Base-by-base conservation (phyloP, 331 rosid genomes). In the Prunus yedoensis region DNA sequence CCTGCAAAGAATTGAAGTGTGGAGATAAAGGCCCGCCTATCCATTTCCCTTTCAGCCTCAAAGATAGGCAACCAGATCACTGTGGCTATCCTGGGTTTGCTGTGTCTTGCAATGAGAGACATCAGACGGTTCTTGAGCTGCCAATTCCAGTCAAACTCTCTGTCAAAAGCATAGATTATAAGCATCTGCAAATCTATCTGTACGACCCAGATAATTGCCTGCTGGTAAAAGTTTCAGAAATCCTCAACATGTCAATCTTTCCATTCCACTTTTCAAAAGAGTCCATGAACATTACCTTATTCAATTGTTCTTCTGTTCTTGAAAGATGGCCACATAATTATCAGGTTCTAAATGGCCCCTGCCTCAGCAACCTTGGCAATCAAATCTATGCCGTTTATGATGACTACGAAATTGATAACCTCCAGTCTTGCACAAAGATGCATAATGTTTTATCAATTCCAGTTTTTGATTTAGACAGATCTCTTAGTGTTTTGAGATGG, bases 61-160 rank as follows among this genome's bases (percentile, higher is more conserved):
- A 28, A 69, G 53, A 13, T 11, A 11, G 16, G 1, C 70, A 46
- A 18, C 62, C 69, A 38, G 10, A 63, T 0, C 14, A 20, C 14
- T 75, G 80, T 38, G 78, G 85, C 10, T 72, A 71, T 43, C 81
- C 75, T 3, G 83, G 83, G 3, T 78, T 78, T 13, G 60, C 23
- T 10, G 27, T 86, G 4, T 78, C 69, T 7, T 80, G 85, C 66
- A 28, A 71, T 0, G 3, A 11, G 2, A n/a, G 47, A 28, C 11
- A 35, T 0, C 5, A 57, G 0, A 71, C 43, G 0, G 46, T 41
- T 12, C 74, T 83, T 2, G 67, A 78, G 74, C 66, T 80, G 8
- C 85, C 78, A 15, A 1, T 13, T 18, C 64, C 64, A 11, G 28
- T 38, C 47, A 80, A 70, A 41, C 30, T 80, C 3, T 25, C 2